Conservation (phyloP, 2,329 filamentous ascomycete genomes). For the Pleomassaria siparia region DNA sequence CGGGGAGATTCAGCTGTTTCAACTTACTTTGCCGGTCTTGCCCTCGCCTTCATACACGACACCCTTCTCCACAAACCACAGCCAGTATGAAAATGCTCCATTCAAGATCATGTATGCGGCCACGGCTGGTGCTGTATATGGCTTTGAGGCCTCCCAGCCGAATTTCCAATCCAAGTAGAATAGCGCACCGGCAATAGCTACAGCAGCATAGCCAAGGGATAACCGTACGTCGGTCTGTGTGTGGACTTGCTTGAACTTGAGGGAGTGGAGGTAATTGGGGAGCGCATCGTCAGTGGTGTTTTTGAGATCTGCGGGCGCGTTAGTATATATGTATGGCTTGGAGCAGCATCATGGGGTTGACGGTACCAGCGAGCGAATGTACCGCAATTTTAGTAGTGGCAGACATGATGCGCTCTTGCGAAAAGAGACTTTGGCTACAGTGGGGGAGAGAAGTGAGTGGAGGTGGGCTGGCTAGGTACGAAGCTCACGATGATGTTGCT, state of each 20-base stretch:
- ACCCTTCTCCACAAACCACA: slow-evolving; percentile 78
- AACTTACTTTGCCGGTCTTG: slow-evolving; percentile 65
- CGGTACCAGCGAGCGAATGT: slow-evolving; percentile 65
- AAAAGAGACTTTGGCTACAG: background rate
- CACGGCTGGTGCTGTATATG: slow-evolving; percentile 78
- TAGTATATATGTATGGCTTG: slow-evolving; percentile 15
- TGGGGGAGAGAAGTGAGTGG: background rate
- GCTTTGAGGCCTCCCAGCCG: slow-evolving; percentile 84
- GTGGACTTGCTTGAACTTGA: slow-evolving; percentile 83
- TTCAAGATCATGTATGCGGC: slow-evolving; percentile 79
- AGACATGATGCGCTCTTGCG: slow-evolving; percentile 28
- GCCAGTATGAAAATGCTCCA: slow-evolving; percentile 76
- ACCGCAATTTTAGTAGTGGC: slow-evolving; percentile 59
- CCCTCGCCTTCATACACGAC: slow-evolving; percentile 76
- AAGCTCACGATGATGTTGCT: slow-evolving; percentile 12
- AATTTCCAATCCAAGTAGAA: slow-evolving; percentile 92
- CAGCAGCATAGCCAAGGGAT: slow-evolving; percentile 77
- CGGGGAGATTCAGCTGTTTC: no score
- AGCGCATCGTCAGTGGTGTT: slow-evolving; percentile 96
- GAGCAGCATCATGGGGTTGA: slow-evolving; percentile 6
- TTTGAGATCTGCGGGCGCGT: slow-evolving; percentile 72
- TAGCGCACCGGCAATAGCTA: slow-evolving; percentile 75
- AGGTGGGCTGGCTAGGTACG: slow-evolving; percentile 5
- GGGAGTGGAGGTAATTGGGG: slow-evolving; percentile 85
- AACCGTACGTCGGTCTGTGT: slow-evolving; percentile 80